These are phyloP conservation scores for Neonectria sp. DNA, from an alignment of 2,329 filamentous ascomycete genomes.

Conservation along the genomic window DNA sequence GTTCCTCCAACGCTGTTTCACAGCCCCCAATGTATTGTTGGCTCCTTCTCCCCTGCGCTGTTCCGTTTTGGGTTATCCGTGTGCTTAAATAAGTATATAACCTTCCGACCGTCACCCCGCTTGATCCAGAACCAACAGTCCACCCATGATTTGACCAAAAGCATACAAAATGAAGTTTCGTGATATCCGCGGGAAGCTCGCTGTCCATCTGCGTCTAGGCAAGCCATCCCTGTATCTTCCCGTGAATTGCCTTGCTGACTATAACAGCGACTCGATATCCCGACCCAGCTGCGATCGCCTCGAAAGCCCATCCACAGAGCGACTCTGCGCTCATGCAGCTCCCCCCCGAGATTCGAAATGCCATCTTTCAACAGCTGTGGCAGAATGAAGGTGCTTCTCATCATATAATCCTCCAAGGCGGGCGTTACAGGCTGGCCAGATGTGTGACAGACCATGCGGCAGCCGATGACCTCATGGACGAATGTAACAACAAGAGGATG, in stretches of 20 bases:
- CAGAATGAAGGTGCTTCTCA: slow-evolving; percentile 5
- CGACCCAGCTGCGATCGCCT: slow-evolving; percentile 10
- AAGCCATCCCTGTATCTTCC: background rate
- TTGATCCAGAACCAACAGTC: background rate
- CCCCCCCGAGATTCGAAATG: slow-evolving; percentile 11
- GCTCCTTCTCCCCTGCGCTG: no score
- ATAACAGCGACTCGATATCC: background rate
- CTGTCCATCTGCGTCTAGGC: background rate
- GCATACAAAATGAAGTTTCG: background rate
- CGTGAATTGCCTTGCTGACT: background rate
- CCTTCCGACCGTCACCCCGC: no score
- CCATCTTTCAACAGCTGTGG: slow-evolving; percentile 10
- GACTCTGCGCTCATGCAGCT: slow-evolving; percentile 5
- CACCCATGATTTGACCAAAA: background rate
- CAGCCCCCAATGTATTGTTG: no score
- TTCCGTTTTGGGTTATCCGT: no score
- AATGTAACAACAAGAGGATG: background rate
- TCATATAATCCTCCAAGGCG: slow-evolving; percentile 10
- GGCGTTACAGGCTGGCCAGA: slow-evolving; percentile 1
- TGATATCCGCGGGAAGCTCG: slow-evolving; percentile 2
- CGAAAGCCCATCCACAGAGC: slow-evolving; percentile 3
- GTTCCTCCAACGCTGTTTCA: no score
- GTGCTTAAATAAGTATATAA: no score
- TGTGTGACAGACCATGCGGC: slow-evolving; percentile 1
- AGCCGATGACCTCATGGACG: slow-evolving; percentile 9